Evolutionary conservation across 768 basidiomycete genomes (phyloP), one percentile per base, ranked within the genome.

Genomic region (Psilocybe cubensis): DNA sequence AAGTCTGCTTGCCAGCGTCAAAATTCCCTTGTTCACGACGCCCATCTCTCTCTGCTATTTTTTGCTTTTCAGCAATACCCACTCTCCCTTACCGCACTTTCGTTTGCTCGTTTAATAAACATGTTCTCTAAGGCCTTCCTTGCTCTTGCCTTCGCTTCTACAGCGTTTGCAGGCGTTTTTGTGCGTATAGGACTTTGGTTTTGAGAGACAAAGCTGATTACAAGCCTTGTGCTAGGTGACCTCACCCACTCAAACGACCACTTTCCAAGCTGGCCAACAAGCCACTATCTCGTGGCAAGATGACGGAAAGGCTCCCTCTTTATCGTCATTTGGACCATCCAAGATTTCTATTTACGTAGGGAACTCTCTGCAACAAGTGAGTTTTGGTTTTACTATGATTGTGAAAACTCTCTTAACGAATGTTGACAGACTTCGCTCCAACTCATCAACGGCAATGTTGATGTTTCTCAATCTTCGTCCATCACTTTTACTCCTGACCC

Each of bases 311-410:
- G 1, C 72, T 1, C 88, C 91, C 7, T 51, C 72, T 17, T 77
- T 91, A 42, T 49, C 70, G 10, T 51, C 74, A 3, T 87, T 87
- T 29, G 88, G 89, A 4, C 59, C 65, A 24, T 69, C 79, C 11
- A 74, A 70, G 42, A 72, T 91, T 33, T 81, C 78, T 27, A 79
- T 93, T 70, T 91, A 84, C 62, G 79, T 72, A 49, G 91, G 91
- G 35, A 89, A 83, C 66, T 72, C 78, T 27, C 69, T 66, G 11
- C 75, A 83, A 63, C 90, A 92, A 83, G 89, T 89, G 33, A 14
- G 72, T 59, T 18, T 24, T n/a, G n/a, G 27, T 52, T 18, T 9
- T 28, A 38, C 18, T 24, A 10, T 20, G 23, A 1, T 20, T 7
- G 31, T 50, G 4, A 12, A 43, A 14, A 12, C 20, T 18, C 7